Percentiles rank a stretch among this genome's conserved stretches.
Evolutionary conservation across 805 yeast genomes (phyloP).

Genomic region (Kuraishia hungarica): DNA sequence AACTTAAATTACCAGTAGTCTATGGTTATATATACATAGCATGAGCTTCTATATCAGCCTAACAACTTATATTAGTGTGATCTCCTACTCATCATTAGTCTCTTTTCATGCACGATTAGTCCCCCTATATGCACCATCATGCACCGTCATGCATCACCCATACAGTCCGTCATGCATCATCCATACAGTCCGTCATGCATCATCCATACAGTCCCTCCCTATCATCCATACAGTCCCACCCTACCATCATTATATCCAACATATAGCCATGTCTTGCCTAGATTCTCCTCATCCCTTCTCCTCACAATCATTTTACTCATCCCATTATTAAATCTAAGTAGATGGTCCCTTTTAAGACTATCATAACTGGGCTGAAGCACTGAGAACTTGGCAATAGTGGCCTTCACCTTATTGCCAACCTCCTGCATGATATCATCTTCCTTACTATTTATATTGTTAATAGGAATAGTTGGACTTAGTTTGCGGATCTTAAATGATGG

Average conservation of each 20-base stretch:
- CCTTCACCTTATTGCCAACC: constrained; percentile 5
- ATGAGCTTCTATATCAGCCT: too few relatives aligned
- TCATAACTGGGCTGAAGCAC: constrained; percentile 11
- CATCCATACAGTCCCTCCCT: background rate
- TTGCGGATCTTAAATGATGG: constrained; percentile 13
- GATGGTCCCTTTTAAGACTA: constrained; percentile 5
- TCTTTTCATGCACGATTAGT: too few relatives aligned
- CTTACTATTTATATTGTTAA: constrained; percentile 5
- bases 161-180: too few relatives aligned
- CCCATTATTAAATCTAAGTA: constrained; percentile 19
- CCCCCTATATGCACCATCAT: too few relatives aligned
- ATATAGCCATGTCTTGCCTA: constrained; percentile 17
- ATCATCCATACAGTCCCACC: constrained; percentile 13
- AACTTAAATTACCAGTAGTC: too few relatives aligned
- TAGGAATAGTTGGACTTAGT: constrained; percentile 15
- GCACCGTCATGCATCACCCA: too few relatives aligned
- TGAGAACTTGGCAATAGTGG: constrained; percentile 14
- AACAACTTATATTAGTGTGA: too few relatives aligned
- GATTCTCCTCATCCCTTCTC: constrained; percentile 16
- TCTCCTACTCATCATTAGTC: too few relatives aligned
- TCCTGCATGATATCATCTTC: constrained; percentile 1
- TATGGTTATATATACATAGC: too few relatives aligned
- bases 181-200: too few relatives aligned
- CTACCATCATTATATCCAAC: constrained; percentile 26
- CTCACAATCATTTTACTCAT: constrained; percentile 21